Conservation (phyloP, 2,329 filamentous ascomycete genomes). For the Furcasterigmium furcatum region DNA sequence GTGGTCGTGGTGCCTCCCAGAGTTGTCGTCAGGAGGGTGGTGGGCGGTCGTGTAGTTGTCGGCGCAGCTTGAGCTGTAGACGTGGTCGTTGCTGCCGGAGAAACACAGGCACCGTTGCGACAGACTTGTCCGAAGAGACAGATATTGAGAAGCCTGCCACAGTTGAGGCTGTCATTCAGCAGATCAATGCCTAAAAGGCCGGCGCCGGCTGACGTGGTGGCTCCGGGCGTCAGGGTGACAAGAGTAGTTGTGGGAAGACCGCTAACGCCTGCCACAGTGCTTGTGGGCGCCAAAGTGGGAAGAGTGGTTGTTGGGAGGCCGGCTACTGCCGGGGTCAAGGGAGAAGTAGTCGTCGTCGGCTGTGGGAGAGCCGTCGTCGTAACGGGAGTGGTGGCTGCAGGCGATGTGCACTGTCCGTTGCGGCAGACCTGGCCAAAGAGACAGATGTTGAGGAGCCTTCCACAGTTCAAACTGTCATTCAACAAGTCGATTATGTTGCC, state of each 20-base stretch:
- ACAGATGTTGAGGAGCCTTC: not conserved
- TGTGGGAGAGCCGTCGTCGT: not conserved
- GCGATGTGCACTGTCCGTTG: not conserved
- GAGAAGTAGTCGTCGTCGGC: not conserved
- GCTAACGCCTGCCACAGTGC: not conserved
- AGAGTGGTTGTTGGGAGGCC: not conserved
- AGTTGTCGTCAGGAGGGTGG: not conserved
- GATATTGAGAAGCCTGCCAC: conserved; percentile 1
- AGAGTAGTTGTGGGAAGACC: not conserved
- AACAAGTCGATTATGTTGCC: not conserved
- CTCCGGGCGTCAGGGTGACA: not conserved
- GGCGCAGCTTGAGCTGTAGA: not conserved
- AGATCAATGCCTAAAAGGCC: not conserved
- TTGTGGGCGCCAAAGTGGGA: not conserved
- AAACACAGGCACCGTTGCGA: not conserved
- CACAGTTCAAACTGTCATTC: not conserved
- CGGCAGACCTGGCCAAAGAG: not conserved
- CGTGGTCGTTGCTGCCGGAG: not conserved
- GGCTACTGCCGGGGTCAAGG: not conserved
- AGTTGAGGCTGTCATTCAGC: conserved; percentile 1
- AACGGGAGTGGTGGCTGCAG: not conserved
- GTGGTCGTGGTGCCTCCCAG: not conserved
- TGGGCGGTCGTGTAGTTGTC: not conserved
- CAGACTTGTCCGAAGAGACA: not conserved
- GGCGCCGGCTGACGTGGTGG: not conserved